Conservation (phyloP, 257 asterid species). For the Nicotiana tomentosiformis region DNA sequence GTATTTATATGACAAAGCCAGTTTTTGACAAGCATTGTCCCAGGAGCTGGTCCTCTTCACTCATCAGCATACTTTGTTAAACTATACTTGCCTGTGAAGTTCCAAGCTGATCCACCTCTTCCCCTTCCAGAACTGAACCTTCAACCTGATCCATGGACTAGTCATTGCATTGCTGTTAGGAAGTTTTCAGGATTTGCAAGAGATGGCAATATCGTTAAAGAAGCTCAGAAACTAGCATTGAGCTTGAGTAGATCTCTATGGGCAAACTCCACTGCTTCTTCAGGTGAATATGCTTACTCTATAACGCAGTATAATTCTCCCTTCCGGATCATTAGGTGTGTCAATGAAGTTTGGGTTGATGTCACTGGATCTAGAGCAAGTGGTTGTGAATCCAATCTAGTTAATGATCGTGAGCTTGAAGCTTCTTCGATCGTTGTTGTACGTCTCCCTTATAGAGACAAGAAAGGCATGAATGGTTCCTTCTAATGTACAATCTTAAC, state of each 20-base stretch:
- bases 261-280: slow-evolving; percentile 49
- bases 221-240: slow-evolving; percentile 63
- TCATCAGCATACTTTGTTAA: slow-evolving; percentile 62
- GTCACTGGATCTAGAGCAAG: slow-evolving; percentile 43
- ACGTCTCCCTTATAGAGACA: neutral
- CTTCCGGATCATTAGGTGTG: slow-evolving; percentile 44
- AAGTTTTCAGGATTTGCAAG: slow-evolving; percentile 72
- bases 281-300: slow-evolving; percentile 58
- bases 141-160: slow-evolving; percentile 39
- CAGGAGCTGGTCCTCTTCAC: slow-evolving; percentile 79
- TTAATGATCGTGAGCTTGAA: slow-evolving; percentile 5
- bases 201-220: slow-evolving; percentile 65
- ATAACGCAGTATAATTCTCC: slow-evolving; percentile 77
- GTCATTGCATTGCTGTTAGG: slow-evolving; percentile 73
- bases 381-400: slow-evolving; percentile 34
- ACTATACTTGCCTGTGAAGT: slow-evolving; percentile 50
- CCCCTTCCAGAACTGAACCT: slow-evolving; percentile 78
- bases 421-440: neutral
- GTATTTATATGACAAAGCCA: slow-evolving; percentile 64
- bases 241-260: slow-evolving; percentile 65
- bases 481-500: neutral
- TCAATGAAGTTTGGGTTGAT: slow-evolving; percentile 84
- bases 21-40: slow-evolving; percentile 73
- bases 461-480: neutral
- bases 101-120: slow-evolving; percentile 59